Percentiles rank a stretch among this genome's conserved stretches.
Evolutionary conservation across 805 yeast species (phyloP).

Genomic region (Torulaspora quercuum): DNA sequence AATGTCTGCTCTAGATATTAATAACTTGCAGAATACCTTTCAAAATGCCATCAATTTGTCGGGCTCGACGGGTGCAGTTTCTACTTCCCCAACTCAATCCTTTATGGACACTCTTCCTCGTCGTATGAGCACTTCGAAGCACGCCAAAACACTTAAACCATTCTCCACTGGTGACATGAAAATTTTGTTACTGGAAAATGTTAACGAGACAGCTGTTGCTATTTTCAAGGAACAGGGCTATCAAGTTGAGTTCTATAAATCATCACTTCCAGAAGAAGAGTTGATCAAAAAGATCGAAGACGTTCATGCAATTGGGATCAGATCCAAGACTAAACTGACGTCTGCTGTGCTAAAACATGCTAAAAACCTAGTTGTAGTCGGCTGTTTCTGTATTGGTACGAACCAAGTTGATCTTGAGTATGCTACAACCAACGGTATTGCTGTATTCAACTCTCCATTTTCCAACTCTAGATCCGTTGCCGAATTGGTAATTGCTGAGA

Average conservation of each 20-base stretch:
- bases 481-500: constrained; percentile 92
- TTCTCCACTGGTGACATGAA: constrained; percentile 94
- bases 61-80: constrained; percentile 65
- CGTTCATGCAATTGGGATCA: constrained; percentile 95
- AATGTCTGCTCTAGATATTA: constrained; percentile 71
- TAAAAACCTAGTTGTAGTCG: constrained; percentile 81
- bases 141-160: constrained; percentile 79
- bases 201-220: constrained; percentile 85
- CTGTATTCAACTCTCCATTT: constrained; percentile 97
- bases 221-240: constrained; percentile 88
- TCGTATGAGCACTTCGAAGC: constrained; percentile 43
- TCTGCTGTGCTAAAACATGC: constrained; percentile 79
- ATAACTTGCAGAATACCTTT: constrained; percentile 51
- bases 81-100: constrained; percentile 77
- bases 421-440: constrained; percentile 90
- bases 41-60: constrained; percentile 51
- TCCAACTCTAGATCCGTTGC: constrained; percentile 98
- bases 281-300: constrained; percentile 88
- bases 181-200: constrained; percentile 86
- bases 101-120: constrained; percentile 52
- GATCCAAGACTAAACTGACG: constrained; percentile 92
- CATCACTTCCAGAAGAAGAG: constrained; percentile 87
- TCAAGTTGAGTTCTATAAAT: constrained; percentile 91
- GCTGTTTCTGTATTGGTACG: constrained; percentile 99
- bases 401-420: constrained; percentile 91